phyloP scores from a whole-genome alignment of 768 basidiomycete species.

The Boletus pseudopeckii region DNA sequence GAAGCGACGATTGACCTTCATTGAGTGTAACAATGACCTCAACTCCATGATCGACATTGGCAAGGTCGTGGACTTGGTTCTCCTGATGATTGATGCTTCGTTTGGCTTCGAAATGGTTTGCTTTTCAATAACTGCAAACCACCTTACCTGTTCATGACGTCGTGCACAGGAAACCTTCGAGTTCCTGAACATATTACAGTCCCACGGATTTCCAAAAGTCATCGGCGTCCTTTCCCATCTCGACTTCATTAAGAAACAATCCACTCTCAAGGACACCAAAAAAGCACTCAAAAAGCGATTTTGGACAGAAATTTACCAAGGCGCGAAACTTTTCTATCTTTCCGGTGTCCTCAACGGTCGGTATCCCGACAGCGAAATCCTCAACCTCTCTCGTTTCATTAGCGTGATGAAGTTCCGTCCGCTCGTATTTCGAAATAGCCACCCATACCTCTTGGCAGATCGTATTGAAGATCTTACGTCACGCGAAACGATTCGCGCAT shows the following conservation, averaged over 20 bases:
- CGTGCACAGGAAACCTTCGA: slow-evolving; percentile 91
- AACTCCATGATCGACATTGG: slow-evolving; percentile 98
- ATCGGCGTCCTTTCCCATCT: slow-evolving; percentile 95
- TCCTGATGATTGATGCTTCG: slow-evolving; percentile 96
- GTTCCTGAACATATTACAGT: slow-evolving; percentile 94
- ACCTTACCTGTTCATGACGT: background rate
- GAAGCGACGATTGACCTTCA: slow-evolving; percentile 87
- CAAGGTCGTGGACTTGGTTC: slow-evolving; percentile 92
- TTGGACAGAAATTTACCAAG: slow-evolving; percentile 99
- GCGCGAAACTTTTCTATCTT: slow-evolving; percentile 97
- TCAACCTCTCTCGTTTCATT: slow-evolving; percentile 95
- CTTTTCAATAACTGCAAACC: background rate
- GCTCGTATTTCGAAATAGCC: slow-evolving; percentile 89
- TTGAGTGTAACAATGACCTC: slow-evolving; percentile 97
- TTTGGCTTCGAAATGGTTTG: slow-evolving; percentile 98
- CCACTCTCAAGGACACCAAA: slow-evolving; percentile 84
- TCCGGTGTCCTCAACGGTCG: slow-evolving; percentile 96
- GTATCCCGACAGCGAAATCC: slow-evolving; percentile 94
- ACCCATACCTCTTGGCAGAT: slow-evolving; percentile 93
- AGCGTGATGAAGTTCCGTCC: slow-evolving; percentile 99
- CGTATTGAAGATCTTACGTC: slow-evolving; percentile 93
- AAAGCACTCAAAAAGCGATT: slow-evolving; percentile 96
- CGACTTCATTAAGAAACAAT: slow-evolving; percentile 91
- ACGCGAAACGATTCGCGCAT: slow-evolving; percentile 71
- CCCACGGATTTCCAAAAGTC: slow-evolving; percentile 98